These are phyloP conservation scores for Pseudofabraea citricarpa DNA, from an alignment of 2,329 filamentous ascomycete genomes.

Conservation along the genomic window DNA sequence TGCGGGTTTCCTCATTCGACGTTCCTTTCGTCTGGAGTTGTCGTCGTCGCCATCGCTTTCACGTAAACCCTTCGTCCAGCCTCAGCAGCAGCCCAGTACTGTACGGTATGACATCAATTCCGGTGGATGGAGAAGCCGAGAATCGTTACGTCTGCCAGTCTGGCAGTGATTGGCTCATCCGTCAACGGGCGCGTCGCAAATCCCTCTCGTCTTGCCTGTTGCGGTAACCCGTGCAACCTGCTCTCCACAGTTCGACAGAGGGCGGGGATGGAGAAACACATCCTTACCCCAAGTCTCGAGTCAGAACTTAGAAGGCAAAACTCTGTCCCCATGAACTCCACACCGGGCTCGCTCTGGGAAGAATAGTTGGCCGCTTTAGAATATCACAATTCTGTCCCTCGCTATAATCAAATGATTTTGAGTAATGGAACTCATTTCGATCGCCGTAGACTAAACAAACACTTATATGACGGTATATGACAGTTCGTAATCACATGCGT, in stretches of 20 bases:
- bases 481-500: no score
- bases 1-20: not conserved
- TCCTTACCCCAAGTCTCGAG: no score
- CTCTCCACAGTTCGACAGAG: not conserved
- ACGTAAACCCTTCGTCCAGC: not conserved
- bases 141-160: not conserved
- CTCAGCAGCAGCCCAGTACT: not conserved
- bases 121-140: not conserved
- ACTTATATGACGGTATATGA: no score
- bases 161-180: not conserved
- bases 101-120: not conserved
- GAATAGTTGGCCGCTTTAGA: no score
- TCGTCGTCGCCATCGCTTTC: no score
- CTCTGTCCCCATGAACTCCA: not conserved
- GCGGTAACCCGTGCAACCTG: not conserved
- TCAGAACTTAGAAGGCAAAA: not conserved
- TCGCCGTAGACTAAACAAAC: no score
- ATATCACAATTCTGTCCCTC: no score
- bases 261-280: not conserved
- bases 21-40: no score
- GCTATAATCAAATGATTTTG: no score
- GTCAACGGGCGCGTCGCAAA: not conserved
- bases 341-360: no score
- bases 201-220: not conserved
- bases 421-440: no score